Evolutionary conservation across 1,139 yeast species (phyloP), one percentile per base, ranked within the genome.

Genomic region (Pichia sp.): DNA sequence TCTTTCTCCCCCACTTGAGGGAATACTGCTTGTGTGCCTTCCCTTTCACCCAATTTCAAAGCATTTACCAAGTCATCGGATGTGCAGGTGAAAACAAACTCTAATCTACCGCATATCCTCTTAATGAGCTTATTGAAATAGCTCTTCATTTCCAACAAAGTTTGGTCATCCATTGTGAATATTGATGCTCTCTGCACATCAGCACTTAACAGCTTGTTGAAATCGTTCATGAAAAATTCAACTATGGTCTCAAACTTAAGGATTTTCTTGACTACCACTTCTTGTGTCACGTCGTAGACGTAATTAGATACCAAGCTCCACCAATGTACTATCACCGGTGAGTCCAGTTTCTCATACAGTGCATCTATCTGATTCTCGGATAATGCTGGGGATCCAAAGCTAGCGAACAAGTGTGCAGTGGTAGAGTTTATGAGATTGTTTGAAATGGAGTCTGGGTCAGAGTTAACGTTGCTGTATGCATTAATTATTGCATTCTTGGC

Each of bases 81-180:
- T 55, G 61, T 28, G 59, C 61, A 40, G 41, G 45, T 53, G 47
- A 69, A 67, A 23, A 69, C 52, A 15, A 44, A 50, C 3, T 55
- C 47, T n/a, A 69, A 38, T 30, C 58, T 59, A 5, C 53, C 48
- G 34, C 64, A 59, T 13, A 68, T 49, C 22, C 62, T 48, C 6
- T 51, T 51, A 8, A 67, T 53, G 24, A 59, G 49, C 18, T 58
- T 55, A 32, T 64, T 65, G 32, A 65, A 61, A 35, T 52, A 55
- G 14, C 54, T 55, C n/a, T 59, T 59, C 34, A 66, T 58, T 29
- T 59, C 39, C 3, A 19, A 10, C 14, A 41, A 22, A 22, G 62
- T 24, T 13, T 26, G 18, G 4, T 29, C 29, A 15, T 30, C 29
- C 6, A 33, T 21, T 22, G 25, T 33, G n/a, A 27, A 32, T 15